Evolutionary conservation across 495 filamentous ascomycete species (phyloP), one percentile per base, ranked within the genome.

Genomic region (Xylaria bambusicola): DNA sequence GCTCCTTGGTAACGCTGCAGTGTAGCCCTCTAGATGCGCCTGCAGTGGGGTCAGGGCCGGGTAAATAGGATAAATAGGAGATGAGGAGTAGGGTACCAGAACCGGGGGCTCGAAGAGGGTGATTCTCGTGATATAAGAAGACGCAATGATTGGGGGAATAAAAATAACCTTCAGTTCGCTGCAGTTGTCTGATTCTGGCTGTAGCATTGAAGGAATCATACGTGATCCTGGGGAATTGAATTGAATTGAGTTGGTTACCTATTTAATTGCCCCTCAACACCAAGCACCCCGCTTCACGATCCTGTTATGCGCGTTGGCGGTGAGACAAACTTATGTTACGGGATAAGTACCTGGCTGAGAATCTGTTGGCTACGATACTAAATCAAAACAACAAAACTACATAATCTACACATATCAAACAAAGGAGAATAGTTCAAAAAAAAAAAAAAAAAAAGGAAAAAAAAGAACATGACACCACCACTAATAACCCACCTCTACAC

Each of bases 401-500:
- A 52, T 2, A 5, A 27, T 7, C 21, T 1, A n/a, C n/a, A n/a
- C n/a, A n/a, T n/a, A 29, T 18, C 2, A 1, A 3, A 24, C 18
- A 24, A 4, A 0, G 17, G 23, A 10, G n/a, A 40, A 5, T 7
- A 12, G 6, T 50, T n/a, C 23, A 58, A 24, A 6, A 47, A 10
- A 21, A 27, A 29, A 6, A 10, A 27, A n/a, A 42, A 36, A 18
- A 0, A 29, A 42, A 26, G 1, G n/a, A 1, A 49, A 7, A 49
- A 13, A 23, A 33, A 18, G 40, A 13, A 35, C 13, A 44, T 79
- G 76, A 67, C 77, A 23, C 77, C 79, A 58, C 80, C 81, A 35
- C 76, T 89, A 55, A 80, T 89, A 66, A 86, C 78, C 1, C 79
- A 86, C 74, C 74, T 88, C 69, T 89, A 85, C 77, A 88, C 87